A percentile compares a stretch with the other conserved stretches of the same genome.
phyloP scores from a whole-genome alignment of 2,329 filamentous ascomycete species.

The Drechslerella coelobrocha region DNA sequence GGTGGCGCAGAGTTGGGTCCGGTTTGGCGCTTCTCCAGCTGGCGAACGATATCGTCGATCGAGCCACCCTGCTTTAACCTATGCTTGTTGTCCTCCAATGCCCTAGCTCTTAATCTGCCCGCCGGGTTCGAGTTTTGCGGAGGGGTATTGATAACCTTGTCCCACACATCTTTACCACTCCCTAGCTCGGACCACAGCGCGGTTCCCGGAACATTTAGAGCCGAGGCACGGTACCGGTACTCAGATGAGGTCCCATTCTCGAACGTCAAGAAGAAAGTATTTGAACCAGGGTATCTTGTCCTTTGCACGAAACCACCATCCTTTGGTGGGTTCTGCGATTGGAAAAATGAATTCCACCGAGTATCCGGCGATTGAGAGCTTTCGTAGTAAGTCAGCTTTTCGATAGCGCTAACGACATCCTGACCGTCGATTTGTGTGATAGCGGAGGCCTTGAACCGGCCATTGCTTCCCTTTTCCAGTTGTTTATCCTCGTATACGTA shows the following conservation, averaged over 20 bases:
- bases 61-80: constrained; percentile 12
- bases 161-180: constrained; percentile 26
- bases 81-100: constrained; percentile 23
- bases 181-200: constrained; percentile 19
- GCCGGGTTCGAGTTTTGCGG: constrained; percentile 4
- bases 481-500: constrained; percentile 21
- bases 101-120: constrained; percentile 7
- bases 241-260: constrained; percentile 35
- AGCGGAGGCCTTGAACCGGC: constrained; percentile 12
- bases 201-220: constrained; percentile 6
- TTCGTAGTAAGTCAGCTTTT: constrained; percentile 36
- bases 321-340: constrained; percentile 44
- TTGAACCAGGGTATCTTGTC: constrained; percentile 33
- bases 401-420: constrained; percentile 27
- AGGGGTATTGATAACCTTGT: constrained; percentile 30
- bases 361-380: constrained; percentile 40
- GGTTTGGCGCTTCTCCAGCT: constrained; percentile 32
- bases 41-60: constrained; percentile 6
- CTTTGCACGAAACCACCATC: constrained; percentile 15
- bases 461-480: neutral
- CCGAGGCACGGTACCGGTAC: constrained; percentile 25
- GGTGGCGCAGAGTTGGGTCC: constrained; percentile 15
- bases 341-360: constrained; percentile 38
- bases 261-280: constrained; percentile 42
- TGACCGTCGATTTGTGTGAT: constrained; percentile 46